These are phyloP conservation scores for Nemania sp. DNA, from an alignment of 2,329 filamentous ascomycete species.

Conservation along the genomic window DNA sequence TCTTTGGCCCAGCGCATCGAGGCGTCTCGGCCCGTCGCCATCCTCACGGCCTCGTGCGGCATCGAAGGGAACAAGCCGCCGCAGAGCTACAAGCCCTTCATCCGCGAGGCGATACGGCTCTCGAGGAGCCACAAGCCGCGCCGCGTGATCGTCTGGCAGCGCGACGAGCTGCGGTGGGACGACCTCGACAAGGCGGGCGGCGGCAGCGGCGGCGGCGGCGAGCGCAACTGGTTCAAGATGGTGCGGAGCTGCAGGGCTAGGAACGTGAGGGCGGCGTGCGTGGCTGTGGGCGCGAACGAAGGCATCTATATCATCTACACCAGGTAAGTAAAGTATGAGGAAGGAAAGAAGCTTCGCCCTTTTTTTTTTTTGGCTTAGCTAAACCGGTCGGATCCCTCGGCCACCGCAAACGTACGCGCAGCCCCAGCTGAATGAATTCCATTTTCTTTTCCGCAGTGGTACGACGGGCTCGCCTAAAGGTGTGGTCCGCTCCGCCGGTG, in stretches of 20 bases:
- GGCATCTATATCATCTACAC: conserved; percentile 85
- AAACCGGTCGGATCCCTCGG: no score
- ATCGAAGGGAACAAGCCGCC: conserved; percentile 85
- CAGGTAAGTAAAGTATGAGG: conserved; percentile 13
- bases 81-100: conserved; percentile 74
- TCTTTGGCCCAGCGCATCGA: conserved; percentile 89
- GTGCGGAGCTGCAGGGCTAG: conserved; percentile 71
- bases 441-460: conserved; percentile 51
- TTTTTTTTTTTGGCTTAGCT: no score
- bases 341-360: neutral
- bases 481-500: conserved; percentile 74
- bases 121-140: conserved; percentile 72
- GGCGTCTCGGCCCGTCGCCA: conserved; percentile 71
- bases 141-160: conserved; percentile 81
- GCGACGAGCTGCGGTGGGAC: conserved; percentile 75
- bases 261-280: conserved; percentile 70
- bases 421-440: neutral
- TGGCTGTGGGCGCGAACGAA: conserved; percentile 77
- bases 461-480: conserved; percentile 76
- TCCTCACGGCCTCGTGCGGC: conserved; percentile 89
- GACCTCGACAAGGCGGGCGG: conserved; percentile 64
- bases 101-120: conserved; percentile 71
- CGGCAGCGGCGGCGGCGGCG: no score
- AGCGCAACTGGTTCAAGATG: conserved; percentile 79
- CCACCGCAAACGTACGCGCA: neutral